Conservation (phyloP, 768 basidiomycete species). For the Boletus rubropictus region DNA sequence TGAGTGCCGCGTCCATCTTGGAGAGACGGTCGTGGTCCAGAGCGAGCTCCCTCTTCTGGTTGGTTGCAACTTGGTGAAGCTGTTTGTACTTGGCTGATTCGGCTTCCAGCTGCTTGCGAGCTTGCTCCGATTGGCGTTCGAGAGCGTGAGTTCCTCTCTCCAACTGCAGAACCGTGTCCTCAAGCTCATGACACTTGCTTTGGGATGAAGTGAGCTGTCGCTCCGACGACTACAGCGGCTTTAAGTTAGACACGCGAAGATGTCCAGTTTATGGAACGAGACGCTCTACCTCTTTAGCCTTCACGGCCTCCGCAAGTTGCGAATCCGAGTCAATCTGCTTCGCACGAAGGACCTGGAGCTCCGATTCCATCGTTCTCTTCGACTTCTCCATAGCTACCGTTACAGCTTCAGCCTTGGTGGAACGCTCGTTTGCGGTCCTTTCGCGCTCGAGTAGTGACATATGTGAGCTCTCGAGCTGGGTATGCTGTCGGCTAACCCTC, state of each 20-base stretch:
- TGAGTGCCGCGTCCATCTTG: conserved; percentile 75
- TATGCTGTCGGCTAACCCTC: conserved; percentile 52
- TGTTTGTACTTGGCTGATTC: conserved; percentile 71
- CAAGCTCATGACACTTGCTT: conserved; percentile 75
- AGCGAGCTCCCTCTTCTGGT: conserved; percentile 64
- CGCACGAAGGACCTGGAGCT: conserved; percentile 61
- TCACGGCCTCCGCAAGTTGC: conserved; percentile 53
- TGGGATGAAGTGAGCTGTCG: conserved; percentile 69
- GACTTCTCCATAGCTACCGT: conserved; percentile 61
- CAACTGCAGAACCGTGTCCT: conserved; percentile 79
- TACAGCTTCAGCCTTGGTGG: conserved; percentile 42
- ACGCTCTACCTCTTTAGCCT: conserved; percentile 66
- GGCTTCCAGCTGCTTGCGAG: conserved; percentile 65
- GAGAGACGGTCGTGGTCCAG: conserved; percentile 61
- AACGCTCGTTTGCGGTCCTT: conserved; percentile 44
- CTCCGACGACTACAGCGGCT: conserved; percentile 54
- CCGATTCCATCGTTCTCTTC: conserved; percentile 64
- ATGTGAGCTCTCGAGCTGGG: conserved; percentile 54
- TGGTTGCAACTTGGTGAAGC: conserved; percentile 59
- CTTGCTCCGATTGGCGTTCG: conserved; percentile 64
- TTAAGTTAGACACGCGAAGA: background rate
- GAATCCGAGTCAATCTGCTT: conserved; percentile 64
- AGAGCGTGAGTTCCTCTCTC: conserved; percentile 77
- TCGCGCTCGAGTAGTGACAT: conserved; percentile 60
- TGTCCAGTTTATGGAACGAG: background rate